phyloP scores from a whole-genome alignment of 129 eudicot genomes.

The Kitagawia praeruptora region DNA sequence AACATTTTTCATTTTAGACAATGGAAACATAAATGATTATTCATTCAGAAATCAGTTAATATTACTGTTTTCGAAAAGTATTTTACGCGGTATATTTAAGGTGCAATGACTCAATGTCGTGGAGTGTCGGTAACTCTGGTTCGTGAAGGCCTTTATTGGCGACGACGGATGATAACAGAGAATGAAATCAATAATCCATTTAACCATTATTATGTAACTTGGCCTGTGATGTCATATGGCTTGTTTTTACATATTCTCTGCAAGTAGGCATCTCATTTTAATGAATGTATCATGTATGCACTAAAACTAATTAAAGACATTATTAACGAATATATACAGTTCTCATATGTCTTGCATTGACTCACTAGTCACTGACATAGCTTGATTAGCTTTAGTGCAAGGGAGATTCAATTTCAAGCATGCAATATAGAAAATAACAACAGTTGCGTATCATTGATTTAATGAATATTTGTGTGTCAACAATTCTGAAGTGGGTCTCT shows the following conservation, averaged over 20 bases:
- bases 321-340: background rate
- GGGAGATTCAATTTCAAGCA: background rate
- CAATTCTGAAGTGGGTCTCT: constrained; percentile 1
- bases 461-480: background rate
- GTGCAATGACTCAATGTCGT: background rate
- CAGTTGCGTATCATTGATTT: background rate
- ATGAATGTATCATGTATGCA: background rate
- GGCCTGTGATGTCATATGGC: background rate
- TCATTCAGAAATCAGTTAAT: background rate
- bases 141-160: background rate
- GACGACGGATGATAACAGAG: background rate
- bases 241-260: background rate
- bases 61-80: background rate
- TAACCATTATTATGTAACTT: background rate
- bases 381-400: background rate
- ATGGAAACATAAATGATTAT: background rate
- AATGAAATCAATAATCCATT: background rate
- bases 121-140: background rate
- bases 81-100: background rate
- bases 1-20: background rate
- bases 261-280: background rate
- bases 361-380: background rate
- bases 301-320: background rate
- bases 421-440: background rate
- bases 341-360: background rate